Evolutionary conservation across 495 filamentous ascomycete genomes (phyloP).

Genomic region (Bacidia gigantensis): DNA sequence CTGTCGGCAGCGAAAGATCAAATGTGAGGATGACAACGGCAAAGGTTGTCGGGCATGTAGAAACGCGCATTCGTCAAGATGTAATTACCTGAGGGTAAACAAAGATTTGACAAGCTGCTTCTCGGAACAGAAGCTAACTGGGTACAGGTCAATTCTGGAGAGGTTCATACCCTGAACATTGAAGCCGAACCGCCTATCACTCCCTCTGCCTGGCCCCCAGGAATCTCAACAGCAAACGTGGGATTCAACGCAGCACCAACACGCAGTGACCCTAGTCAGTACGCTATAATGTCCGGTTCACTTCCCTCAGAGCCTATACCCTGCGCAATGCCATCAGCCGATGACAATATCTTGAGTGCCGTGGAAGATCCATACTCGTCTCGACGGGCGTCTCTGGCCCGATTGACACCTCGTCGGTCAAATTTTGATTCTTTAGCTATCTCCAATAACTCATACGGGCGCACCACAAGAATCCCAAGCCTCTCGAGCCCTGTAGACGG

Average conservation of each 20-base stretch:
- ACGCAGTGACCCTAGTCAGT: slow-evolving; percentile 1
- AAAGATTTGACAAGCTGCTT: background rate
- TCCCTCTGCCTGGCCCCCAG: background rate
- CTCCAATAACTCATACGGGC: background rate
- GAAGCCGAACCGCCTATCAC: background rate
- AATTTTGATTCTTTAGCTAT: background rate
- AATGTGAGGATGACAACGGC: slow-evolving; percentile 81
- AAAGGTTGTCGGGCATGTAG: slow-evolving; percentile 73
- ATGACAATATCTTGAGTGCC: background rate
- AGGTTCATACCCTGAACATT: background rate
- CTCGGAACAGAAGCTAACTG: background rate
- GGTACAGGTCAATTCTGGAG: slow-evolving; percentile 12
- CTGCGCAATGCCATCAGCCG: background rate
- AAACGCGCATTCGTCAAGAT: slow-evolving; percentile 47
- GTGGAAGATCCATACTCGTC: background rate
- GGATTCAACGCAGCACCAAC: background rate
- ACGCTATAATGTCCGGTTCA: background rate
- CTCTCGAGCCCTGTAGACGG: background rate
- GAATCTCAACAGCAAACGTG: background rate
- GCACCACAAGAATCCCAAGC: background rate
- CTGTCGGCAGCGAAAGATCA: slow-evolving; percentile 90
- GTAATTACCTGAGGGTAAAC: slow-evolving; percentile 68
- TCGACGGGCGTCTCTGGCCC: background rate
- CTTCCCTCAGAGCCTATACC: background rate
- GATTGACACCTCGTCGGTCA: background rate